Conservation (phyloP, 495 filamentous ascomycete species). For the Neurospora sp. region DNA sequence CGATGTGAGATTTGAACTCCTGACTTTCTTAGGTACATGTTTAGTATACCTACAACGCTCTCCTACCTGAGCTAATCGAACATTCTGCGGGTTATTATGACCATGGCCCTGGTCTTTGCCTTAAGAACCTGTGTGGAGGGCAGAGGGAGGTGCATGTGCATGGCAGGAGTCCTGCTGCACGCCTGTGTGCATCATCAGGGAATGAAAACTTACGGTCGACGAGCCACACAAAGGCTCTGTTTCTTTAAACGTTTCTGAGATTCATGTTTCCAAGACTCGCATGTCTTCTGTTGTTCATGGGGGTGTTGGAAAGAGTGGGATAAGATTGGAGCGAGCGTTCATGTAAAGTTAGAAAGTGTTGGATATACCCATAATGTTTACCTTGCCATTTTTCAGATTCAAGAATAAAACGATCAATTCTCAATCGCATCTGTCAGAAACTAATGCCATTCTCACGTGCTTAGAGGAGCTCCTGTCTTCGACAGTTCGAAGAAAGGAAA, state of each 20-base stretch:
- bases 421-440: not conserved
- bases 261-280: not conserved
- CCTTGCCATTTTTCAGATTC: not conserved
- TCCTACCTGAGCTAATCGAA: not conserved
- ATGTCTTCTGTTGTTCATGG: not conserved
- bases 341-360: not conserved
- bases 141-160: too few relatives aligned
- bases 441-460: too few relatives aligned
- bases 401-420: not conserved
- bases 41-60: not conserved
- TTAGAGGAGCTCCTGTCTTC: not conserved
- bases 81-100: too few relatives aligned
- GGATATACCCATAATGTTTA: not conserved
- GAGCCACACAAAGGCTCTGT: not conserved
- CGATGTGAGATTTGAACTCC: not conserved
- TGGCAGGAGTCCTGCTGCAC: not conserved
- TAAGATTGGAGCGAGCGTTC: not conserved
- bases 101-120: not conserved
- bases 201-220: not conserved
- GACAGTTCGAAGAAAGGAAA: not conserved
- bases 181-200: not conserved
- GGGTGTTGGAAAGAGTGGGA: not conserved
- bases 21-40: not conserved
- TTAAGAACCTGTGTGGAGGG: not conserved
- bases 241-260: not conserved